Conservation (phyloP, 352 stramenopile species). For the Proteromonas lacertae region DNA sequence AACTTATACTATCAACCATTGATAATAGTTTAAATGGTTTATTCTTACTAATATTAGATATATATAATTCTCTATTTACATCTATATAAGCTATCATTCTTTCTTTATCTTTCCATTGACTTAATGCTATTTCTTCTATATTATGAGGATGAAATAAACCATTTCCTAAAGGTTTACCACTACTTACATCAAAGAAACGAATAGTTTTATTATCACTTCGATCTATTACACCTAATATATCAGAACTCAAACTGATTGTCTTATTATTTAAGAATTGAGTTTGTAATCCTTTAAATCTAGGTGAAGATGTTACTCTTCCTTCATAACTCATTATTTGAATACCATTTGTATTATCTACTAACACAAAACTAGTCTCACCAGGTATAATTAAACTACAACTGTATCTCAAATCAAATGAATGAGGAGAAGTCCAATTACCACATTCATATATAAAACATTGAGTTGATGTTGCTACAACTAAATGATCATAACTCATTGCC, state of each 20-base stretch:
- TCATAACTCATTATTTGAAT: conserved; percentile 46
- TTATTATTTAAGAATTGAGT: conserved; percentile 38
- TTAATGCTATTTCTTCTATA: conserved; percentile 41
- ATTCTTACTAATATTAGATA: not conserved
- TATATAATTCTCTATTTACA: conserved; percentile 12
- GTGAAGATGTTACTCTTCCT: conserved; percentile 35
- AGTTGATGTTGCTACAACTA: no score
- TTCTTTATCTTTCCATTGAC: conserved; percentile 19
- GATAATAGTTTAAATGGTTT: conserved; percentile 32
- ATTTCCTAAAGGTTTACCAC: conserved; percentile 22
- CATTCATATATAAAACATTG: no score
- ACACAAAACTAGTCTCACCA: conserved; percentile 42
- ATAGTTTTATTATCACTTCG: conserved; percentile 43
- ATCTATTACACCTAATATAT: conserved; percentile 46
- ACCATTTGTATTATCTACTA: conserved; percentile 40
- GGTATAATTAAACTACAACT: no score
- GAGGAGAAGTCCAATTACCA: no score
- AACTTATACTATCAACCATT: conserved; percentile 46
- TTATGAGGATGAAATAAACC: conserved; percentile 45
- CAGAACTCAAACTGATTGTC: conserved; percentile 36
- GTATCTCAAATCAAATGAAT: no score
- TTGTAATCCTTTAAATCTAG: conserved; percentile 38
- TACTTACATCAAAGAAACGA: conserved; percentile 41
- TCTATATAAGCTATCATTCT: conserved; percentile 11
- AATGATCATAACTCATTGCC: no score